phyloP scores from a whole-genome alignment of 345 rosid genomes.

The Murraya paniculata region DNA sequence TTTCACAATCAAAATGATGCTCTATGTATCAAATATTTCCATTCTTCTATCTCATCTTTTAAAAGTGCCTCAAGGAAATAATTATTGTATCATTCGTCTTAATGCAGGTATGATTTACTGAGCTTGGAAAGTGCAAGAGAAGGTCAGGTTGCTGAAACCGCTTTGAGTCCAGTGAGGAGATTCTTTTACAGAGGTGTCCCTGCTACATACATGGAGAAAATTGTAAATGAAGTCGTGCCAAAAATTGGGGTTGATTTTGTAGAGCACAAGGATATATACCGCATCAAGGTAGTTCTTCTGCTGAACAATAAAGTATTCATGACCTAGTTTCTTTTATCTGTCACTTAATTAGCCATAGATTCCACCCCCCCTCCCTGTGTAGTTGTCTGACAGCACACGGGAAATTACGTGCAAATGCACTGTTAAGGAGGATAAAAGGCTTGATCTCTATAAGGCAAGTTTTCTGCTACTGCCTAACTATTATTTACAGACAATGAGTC shows the following conservation, averaged over 20 bases:
- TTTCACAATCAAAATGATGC: background rate
- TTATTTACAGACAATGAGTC: too few relatives aligned
- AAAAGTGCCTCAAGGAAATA: background rate
- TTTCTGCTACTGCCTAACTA: background rate
- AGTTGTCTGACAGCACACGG: constrained; percentile 14
- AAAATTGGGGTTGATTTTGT: constrained; percentile 33
- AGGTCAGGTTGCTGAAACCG: constrained; percentile 1
- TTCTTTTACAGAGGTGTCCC: constrained; percentile 41
- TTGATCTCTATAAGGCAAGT: constrained; percentile 36
- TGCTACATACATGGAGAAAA: constrained; percentile 33
- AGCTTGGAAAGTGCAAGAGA: background rate
- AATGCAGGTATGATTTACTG: constrained; percentile 14
- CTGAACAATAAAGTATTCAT: background rate
- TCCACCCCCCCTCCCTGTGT: background rate
- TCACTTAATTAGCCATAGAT: background rate
- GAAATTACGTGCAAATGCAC: constrained; percentile 40
- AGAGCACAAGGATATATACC: constrained; percentile 27
- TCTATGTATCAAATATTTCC: background rate
- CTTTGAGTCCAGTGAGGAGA: constrained; percentile 21
- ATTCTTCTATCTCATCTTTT: background rate
- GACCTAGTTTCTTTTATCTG: background rate
- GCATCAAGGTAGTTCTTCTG: constrained; percentile 43
- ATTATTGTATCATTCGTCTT: background rate
- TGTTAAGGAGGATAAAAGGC: constrained; percentile 23
- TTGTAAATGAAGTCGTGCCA: constrained; percentile 3